Evolutionary conservation across 2,329 filamentous ascomycete species (phyloP), one percentile per base, ranked within the genome.

Genomic region (Blumeria hordei): DNA sequence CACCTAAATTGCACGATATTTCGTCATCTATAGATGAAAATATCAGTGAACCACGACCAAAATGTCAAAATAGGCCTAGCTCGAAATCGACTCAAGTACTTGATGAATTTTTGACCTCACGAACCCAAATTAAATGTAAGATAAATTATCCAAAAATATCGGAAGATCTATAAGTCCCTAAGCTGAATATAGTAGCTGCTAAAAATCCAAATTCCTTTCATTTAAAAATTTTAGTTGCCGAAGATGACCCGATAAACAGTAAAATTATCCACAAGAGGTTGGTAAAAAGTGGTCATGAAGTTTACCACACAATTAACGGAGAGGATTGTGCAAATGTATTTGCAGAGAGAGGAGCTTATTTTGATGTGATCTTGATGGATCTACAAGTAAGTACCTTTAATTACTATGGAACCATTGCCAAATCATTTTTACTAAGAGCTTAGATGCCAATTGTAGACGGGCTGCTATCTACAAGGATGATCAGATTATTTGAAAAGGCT

Each of bases 381-480:
- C 87, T 94, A 76, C 86, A 94, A 74, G 86, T 88, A 65, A 67
- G 77, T 68, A 32, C 16, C 14, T 21, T 32, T 18, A 32, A 21
- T 5, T 47, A 21, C 10, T 9, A 37, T 18, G 33, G 8, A 53
- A 3, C 4, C n/a, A 18, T 9, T 32, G 28, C 21, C 21, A 28
- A 28, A 28, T 28, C 21, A 28, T 28, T 28, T 2, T 32, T 37
- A 18, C 9, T 35, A 32, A 44, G 59, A 57, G 59, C 50, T 18
- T n/a, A 93, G 86, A 94, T 94, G 88, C 87, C 88, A 16, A 92
- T 94, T 35, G 83, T 93, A 4, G 86, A 94, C 63, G 88, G 88
- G 12, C 73, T 88, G 32, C 79, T 75, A 3, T 87, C 86, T 14
- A 84, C 87, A 0, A 88, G 86, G 66, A 83, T 87, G 75, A 94